Conservation (phyloP, 306 rosid genomes). For the Dicorynia guianensis region DNA sequence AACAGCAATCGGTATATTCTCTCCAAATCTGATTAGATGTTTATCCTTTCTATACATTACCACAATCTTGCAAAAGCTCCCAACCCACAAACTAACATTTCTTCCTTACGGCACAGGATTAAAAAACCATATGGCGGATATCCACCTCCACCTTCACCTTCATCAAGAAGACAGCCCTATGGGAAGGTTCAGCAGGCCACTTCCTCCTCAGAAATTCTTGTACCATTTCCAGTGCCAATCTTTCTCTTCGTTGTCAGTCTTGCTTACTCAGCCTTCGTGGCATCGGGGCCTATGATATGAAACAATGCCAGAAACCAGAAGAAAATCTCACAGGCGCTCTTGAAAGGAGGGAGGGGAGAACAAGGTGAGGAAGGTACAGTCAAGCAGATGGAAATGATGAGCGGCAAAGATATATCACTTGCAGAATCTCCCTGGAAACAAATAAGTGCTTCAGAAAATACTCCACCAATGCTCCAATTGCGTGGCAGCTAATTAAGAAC, state of each 20-base stretch:
- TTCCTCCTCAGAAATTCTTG: slow-evolving; percentile 61
- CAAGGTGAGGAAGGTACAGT: not conserved
- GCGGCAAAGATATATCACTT: not conserved
- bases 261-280: slow-evolving; percentile 3
- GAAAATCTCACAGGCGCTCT: slow-evolving; percentile 18
- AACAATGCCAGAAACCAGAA: not conserved
- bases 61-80: not conserved
- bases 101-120: slow-evolving; percentile 49
- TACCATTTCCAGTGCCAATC: slow-evolving; percentile 48
- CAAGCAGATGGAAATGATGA: not conserved
- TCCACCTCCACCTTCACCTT: slow-evolving; percentile 40
- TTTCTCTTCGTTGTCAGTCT: slow-evolving; percentile 38
- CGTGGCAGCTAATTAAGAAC: slow-evolving; percentile 17
- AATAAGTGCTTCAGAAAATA: too few relatives aligned
- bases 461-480: slow-evolving; percentile 9
- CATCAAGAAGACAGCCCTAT: slow-evolving; percentile 36
- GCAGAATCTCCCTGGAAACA: not conserved
- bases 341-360: not conserved
- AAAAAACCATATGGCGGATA: slow-evolving; percentile 37
- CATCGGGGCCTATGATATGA: slow-evolving; percentile 7
- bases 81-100: slow-evolving; percentile 4
- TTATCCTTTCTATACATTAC: not conserved
- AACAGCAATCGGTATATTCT: slow-evolving; percentile 47
- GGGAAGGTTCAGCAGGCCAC: slow-evolving; percentile 45
- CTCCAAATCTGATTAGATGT: not conserved